A percentile compares a stretch with the other conserved stretches of the same genome.
Evolutionary conservation across 306 rosid genomes (phyloP).

Genomic region (Pachyrhizus erosus): DNA sequence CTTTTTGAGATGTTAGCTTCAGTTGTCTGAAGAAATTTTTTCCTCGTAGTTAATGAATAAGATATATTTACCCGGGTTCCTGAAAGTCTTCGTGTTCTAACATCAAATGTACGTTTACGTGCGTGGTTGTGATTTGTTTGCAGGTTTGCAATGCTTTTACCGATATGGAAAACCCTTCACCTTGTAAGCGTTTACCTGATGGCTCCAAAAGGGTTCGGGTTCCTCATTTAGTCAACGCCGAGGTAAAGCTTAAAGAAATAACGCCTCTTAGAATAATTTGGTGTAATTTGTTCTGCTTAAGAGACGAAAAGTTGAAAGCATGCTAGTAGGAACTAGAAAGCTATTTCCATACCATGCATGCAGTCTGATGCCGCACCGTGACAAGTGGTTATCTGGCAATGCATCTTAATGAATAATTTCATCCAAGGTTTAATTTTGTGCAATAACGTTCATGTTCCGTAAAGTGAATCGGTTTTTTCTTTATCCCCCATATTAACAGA

Average conservation of each 20-base stretch:
- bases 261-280: background rate
- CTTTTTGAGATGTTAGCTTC: slow-evolving; percentile 5
- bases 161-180: slow-evolving; percentile 57
- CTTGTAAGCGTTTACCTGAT: slow-evolving; percentile 83
- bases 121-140: slow-evolving; percentile 38
- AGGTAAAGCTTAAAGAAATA: slow-evolving; percentile 50
- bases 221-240: slow-evolving; percentile 61
- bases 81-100: slow-evolving; percentile 5
- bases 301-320: background rate
- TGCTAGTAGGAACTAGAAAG: background rate
- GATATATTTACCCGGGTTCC: background rate
- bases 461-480: background rate
- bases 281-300: background rate
- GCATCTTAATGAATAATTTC: background rate
- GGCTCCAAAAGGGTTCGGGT: slow-evolving; percentile 90
- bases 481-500: background rate
- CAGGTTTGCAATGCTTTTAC: slow-evolving; percentile 60
- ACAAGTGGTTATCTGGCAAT: background rate
- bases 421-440: background rate
- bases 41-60: background rate
- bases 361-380: background rate
- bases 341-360: background rate
- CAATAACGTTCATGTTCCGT: slow-evolving; percentile 6
- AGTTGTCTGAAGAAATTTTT: background rate
- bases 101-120: slow-evolving; percentile 8